These are phyloP conservation scores for Pseudocercospora pini-densiflorae DNA, from an alignment of 2,329 filamentous ascomycete species.

Conservation along the genomic window DNA sequence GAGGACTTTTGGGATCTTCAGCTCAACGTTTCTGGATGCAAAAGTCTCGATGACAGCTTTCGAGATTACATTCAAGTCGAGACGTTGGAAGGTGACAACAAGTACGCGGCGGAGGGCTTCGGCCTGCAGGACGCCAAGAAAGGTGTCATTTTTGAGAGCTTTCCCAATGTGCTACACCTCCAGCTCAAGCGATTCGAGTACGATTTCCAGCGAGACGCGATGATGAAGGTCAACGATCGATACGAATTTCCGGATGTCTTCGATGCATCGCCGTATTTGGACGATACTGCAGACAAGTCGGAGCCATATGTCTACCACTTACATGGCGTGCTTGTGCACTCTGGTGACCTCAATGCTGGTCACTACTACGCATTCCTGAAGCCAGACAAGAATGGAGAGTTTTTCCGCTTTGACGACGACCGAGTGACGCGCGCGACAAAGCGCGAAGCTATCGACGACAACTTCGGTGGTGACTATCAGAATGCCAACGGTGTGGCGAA, in stretches of 20 bases:
- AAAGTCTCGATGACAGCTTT: conserved; percentile 91
- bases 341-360: conserved; percentile 92
- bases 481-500: conserved; percentile 56
- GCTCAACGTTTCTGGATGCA: conserved; percentile 93
- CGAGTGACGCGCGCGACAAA: conserved; percentile 93
- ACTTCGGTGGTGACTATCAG: conserved; percentile 85
- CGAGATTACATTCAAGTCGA: conserved; percentile 96
- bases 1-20: conserved; percentile 99
- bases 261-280: conserved; percentile 84
- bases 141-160: conserved; percentile 94
- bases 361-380: conserved; percentile 99
- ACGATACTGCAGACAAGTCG: conserved; percentile 81
- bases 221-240: conserved; percentile 98
- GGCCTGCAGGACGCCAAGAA: conserved; percentile 97
- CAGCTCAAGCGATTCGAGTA: conserved; percentile 99
- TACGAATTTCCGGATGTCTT: conserved; percentile 87
- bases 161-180: conserved; percentile 90
- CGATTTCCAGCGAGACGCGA: conserved; percentile 91
- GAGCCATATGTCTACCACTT: conserved; percentile 91
- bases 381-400: conserved; percentile 88
- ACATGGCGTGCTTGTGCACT: conserved; percentile 94
- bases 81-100: conserved; percentile 96
- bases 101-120: conserved; percentile 91
- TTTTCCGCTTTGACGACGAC: conserved; percentile 98
- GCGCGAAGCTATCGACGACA: conserved; percentile 92